Percentiles rank a stretch among this genome's conserved stretches.
These are phyloP conservation scores for Boletus pseudopeckii DNA, from an alignment of 768 basidiomycete species.

Conservation along the genomic window DNA sequence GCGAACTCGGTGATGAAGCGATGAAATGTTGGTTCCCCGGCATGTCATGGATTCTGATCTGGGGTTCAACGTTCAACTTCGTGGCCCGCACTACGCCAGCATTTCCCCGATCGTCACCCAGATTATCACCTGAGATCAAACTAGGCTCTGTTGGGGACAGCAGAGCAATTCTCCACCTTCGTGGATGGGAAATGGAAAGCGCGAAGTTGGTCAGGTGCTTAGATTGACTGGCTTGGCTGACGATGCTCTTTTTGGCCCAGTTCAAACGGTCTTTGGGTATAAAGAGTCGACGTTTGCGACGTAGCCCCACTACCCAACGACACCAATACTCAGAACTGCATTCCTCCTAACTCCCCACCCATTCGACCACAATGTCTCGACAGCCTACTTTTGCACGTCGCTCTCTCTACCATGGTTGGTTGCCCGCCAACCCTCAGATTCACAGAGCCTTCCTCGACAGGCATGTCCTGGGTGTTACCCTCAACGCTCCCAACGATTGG, in stretches of 20 bases:
- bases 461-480: neutral
- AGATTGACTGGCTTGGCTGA: neutral
- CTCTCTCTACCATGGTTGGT: slow-evolving; percentile 1
- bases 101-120: neutral
- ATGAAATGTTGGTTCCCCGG: neutral
- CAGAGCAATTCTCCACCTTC: neutral
- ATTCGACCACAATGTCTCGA: neutral
- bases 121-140: neutral
- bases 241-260: neutral
- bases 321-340: neutral
- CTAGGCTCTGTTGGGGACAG: neutral
- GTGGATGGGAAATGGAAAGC: neutral
- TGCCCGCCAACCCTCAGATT: neutral
- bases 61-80: neutral
- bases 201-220: neutral
- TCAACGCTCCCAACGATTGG: neutral
- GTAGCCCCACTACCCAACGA: neutral
- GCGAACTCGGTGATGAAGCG: neutral
- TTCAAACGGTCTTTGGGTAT: neutral
- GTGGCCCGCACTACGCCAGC: neutral
- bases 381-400: neutral
- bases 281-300: neutral
- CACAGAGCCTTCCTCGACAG: neutral
- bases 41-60: neutral
- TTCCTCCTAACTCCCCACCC: neutral